Evolutionary conservation across 1,284 basidiomycete genomes (phyloP), one percentile per base, ranked within the genome.

Genomic region (Sporisorium graminicola): DNA sequence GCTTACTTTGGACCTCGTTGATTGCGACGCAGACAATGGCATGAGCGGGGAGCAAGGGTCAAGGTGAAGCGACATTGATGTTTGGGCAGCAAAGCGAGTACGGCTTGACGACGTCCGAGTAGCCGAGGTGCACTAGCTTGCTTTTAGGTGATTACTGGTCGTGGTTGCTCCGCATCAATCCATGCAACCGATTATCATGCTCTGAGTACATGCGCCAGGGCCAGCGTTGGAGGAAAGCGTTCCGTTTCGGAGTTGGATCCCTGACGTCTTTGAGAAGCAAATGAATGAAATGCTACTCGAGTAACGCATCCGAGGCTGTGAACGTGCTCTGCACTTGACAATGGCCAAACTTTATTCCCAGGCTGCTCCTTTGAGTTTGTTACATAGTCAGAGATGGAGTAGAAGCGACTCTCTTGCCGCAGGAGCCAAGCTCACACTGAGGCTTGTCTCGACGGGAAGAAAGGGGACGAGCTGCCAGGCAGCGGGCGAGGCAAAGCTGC

Each of bases 101-200:
- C 68, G 68, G 68, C 18, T 54, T 44, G 59, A 35, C 22, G 35
- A 35, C 52, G 61, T 74, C 71, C 71, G 71, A 53, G 22, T 56
- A 64, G 51, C 60, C 65, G 65, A 68, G 65, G 65, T 57, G 61
- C 65, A 51, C 50, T 74, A 74, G 71, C 56, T 47, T 62, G 33
- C 42, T 74, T 69, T 62, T 60, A 5, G 4, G 16, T 29, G 7
- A 26, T 6, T 24, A 7, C 35, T 40, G 20, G 51, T 29, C n/a
- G 18, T 42, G 27, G 40, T 35, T 20, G 43, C 58, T 53, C 33
- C 51, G 51, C 58, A 61, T 47, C 40, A 46, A 46, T 42, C 13
- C 22, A 9, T 46, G 43, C 29, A 22, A 35, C 8, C 20, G 43
- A 20, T 31, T 50, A 31, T 50, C 49, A 50, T 50, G 49, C 49